Evolutionary conservation across 306 rosid genomes (phyloP).

Genomic region (Rosa multiflora): DNA sequence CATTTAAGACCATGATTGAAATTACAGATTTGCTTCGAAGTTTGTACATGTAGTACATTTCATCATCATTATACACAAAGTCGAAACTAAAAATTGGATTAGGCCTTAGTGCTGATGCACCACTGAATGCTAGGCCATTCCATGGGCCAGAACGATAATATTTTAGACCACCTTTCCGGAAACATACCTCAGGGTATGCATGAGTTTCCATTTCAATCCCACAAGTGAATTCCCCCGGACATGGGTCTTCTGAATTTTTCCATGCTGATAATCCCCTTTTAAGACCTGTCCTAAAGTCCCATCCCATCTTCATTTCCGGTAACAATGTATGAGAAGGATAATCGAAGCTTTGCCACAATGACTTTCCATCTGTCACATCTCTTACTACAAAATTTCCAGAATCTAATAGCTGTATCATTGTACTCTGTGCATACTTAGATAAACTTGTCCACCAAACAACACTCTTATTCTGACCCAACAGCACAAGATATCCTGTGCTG

Average conservation of each 20-base stretch:
- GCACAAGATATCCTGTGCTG: conserved; percentile 19
- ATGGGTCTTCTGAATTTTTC: conserved; percentile 50
- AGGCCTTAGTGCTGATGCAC: conserved; percentile 20
- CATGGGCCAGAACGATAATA: conserved; percentile 46
- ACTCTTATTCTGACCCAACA: conserved; percentile 16
- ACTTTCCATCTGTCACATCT: conserved; percentile 30
- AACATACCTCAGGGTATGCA: conserved; percentile 32
- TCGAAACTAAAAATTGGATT: conserved; percentile 34
- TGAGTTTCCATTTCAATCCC: conserved; percentile 25
- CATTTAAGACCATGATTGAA: conserved; percentile 48
- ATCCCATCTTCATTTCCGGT: conserved; percentile 59
- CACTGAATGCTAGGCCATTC: conserved; percentile 44
- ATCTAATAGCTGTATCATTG: conserved; percentile 37
- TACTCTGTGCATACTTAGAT: conserved; percentile 20
- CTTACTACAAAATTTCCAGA: conserved; percentile 52
- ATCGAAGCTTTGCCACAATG: conserved; percentile 65
- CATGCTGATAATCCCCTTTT: conserved; percentile 39
- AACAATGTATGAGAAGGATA: conserved; percentile 58
- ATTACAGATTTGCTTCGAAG: conserved; percentile 34
- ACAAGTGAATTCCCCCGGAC: conserved; percentile 42
- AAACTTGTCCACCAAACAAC: conserved; percentile 41
- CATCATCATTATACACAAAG: conserved; percentile 36
- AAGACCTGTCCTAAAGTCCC: conserved; percentile 41
- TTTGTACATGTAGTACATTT: conserved; percentile 39
- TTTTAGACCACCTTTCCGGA: conserved; percentile 34